Conservation (phyloP, 2,329 filamentous ascomycete species). For the Pseudogymnoascus sp. region DNA sequence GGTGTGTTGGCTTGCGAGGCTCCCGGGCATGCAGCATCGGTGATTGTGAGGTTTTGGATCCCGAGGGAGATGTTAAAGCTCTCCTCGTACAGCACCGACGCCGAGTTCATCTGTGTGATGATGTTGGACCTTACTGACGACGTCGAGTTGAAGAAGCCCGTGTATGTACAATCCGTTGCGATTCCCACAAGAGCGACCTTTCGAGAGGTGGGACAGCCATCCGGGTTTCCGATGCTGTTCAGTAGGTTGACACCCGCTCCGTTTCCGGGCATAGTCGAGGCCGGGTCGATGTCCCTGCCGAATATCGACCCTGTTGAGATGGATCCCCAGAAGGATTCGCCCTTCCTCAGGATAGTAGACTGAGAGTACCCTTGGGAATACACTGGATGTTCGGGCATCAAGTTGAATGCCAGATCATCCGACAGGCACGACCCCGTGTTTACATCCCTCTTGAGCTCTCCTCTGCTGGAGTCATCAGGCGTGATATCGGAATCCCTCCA, state of each 20-base stretch:
- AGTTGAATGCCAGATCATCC: slow-evolving; percentile 74
- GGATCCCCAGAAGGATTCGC: slow-evolving; percentile 48
- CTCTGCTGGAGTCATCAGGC: slow-evolving; percentile 41
- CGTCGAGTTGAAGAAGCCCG: slow-evolving; percentile 57
- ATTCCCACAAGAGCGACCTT: slow-evolving; percentile 88
- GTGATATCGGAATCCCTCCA: slow-evolving; percentile 88
- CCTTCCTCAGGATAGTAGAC: slow-evolving; percentile 31
- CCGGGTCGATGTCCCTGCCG: slow-evolving; percentile 57
- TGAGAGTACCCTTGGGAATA: slow-evolving; percentile 34
- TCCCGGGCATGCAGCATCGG: slow-evolving; percentile 64
- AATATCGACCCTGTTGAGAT: slow-evolving; percentile 59
- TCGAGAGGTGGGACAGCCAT: slow-evolving; percentile 82
- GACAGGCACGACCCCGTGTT: slow-evolving; percentile 54
- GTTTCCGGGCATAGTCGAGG: slow-evolving; percentile 59
- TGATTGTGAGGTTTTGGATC: slow-evolving; percentile 76
- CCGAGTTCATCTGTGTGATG: slow-evolving; percentile 75
- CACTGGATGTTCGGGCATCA: slow-evolving; percentile 60
- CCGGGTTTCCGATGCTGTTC: slow-evolving; percentile 67
- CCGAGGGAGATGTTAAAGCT: slow-evolving; percentile 94
- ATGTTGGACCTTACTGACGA: slow-evolving; percentile 63
- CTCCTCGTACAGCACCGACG: slow-evolving; percentile 78
- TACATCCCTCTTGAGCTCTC: slow-evolving; percentile 21
- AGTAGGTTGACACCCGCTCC: slow-evolving; percentile 72
- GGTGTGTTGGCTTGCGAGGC: slow-evolving; percentile 56
- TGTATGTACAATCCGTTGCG: slow-evolving; percentile 89